Evolutionary conservation across 139 green algal genomes (phyloP).

Genomic region (Desmodesmus armatus): DNA sequence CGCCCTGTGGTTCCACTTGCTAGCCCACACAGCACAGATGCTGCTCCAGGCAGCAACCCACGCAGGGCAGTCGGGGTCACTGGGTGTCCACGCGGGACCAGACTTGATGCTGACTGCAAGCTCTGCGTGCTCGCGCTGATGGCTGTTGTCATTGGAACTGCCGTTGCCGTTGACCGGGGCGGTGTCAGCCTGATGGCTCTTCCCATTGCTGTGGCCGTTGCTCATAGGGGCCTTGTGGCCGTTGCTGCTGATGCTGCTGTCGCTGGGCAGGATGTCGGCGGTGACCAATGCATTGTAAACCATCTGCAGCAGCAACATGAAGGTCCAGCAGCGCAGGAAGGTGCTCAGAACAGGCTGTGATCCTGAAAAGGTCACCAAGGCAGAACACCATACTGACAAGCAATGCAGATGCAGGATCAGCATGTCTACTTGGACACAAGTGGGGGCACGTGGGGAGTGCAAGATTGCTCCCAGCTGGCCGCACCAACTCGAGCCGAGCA

Average conservation of each 20-base stretch:
- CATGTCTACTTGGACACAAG: too few species aligned
- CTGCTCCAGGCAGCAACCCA: slow-evolving; percentile 74
- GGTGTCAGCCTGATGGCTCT: background rate
- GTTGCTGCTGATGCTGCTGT: background rate
- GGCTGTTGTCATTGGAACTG: slow-evolving; percentile 20
- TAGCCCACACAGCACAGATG: slow-evolving; percentile 88
- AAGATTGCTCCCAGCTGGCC: too few species aligned
- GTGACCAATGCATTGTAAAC: slow-evolving; percentile 19
- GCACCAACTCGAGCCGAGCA: too few species aligned
- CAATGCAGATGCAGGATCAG: too few species aligned
- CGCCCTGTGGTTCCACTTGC: slow-evolving; percentile 86
- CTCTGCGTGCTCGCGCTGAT: background rate
- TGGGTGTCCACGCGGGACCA: background rate
- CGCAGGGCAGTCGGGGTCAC: background rate
- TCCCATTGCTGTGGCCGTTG: too few species aligned
- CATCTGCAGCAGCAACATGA: slow-evolving; percentile 5
- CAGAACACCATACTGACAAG: too few species aligned
- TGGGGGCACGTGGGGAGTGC: too few species aligned
- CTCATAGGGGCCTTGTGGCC: too few species aligned
- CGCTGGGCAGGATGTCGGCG: slow-evolving; percentile 6
- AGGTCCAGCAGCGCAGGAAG: background rate
- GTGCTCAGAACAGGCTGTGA: background rate
- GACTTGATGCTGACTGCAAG: background rate
- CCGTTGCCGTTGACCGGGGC: background rate
- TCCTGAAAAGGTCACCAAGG: too few species aligned